Base-by-base conservation (phyloP, 2,329 filamentous ascomycete species). In the Seiridium unicorne region DNA sequence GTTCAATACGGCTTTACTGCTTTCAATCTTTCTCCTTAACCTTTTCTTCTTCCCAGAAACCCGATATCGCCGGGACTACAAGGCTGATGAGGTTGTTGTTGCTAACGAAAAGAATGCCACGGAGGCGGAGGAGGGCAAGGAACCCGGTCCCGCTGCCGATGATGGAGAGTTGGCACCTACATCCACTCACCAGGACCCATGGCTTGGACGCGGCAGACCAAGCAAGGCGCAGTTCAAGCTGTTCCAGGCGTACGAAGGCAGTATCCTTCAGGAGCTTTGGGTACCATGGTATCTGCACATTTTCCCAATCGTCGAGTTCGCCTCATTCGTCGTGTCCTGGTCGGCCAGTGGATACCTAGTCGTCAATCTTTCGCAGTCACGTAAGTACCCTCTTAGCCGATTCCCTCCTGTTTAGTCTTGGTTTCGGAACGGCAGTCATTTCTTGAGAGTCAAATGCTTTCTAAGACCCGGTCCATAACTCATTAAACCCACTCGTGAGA, bases 41-140 rank as follows among this genome's bases (percentile, higher is more conserved):
- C 69, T 88, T 35, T 84, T 87, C 67, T 75, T 84, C 66, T 88
- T 88, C 65, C 87, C 87, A 0, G 86, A 89, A 69, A 89, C 86
- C 0, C 83, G 82, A 62, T 89, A 80, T 73, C 79, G 82, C 59
- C 82, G 86, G 10, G 61, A 63, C 3, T 74, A 79, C 57, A 71
- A 70, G 2, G 62, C 68, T 9, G 69, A 73, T 3, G 34, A 38
- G 18, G 61, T 61, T 10, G 42, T n/a, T 5, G 26, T 18, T 34
- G 13, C 44, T 38, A 36, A n/a, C 11, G 38, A 44, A 6, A 31
- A 35, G 6, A 13, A 26, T 18, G 44, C 10, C 11, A 36, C 26
- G 4, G 42, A 46, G 31, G 34, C 18, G 26, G n/a, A 35, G 6
- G 44, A 46, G 42, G 26, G 10, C 4, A 47, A 18, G 1, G 8